Base-by-base conservation (phyloP, 2,329 filamentous ascomycete species). In the Paramyrothecium roridum region DNA sequence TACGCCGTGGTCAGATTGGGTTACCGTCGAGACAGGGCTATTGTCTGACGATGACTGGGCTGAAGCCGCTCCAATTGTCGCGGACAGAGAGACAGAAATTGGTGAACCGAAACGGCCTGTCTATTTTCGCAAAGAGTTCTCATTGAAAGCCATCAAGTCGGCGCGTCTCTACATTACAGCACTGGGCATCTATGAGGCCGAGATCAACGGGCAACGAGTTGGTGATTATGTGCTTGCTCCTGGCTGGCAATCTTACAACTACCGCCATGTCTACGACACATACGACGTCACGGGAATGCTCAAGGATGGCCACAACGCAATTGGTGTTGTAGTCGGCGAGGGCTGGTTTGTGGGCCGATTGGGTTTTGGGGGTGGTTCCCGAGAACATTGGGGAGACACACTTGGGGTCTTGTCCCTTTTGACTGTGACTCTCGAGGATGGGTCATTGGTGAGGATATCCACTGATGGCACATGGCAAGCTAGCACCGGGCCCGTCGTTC, bases 201-300 rank as follows among this genome's bases (percentile, higher is more conserved):
- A 73, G 34, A 75, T 83, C 56, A 82, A 83, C 51, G 78, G 76
- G 0, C 56, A 65, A 1, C 61, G 64, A 11, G 72, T 80, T 6
- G 73, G 73, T 0, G 70, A 75, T 37, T 54, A 66, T 3, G 70
- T 74, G 4, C 66, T 82, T 37, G 76, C 80, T 21, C 81, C 80
- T 0, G 80, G 80, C 0, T 84, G 80, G 78, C 76, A 77, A 47
- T 75, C 74, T 3, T 85, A 84, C 58, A 66, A 74, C 0, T 66
- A 77, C 48, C 72, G 81, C 1, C 73, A 79, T n/a, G 68, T 73
- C 1, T 85, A 84, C 56, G 75, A 84, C 54, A 79, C 76, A 0
- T 81, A 79, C 54, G 80, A 85, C 56, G 76, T 84, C 1, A 75
- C 73, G 0, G 57, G 67, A 1, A 66, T 79, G 0, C 54, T 83